Conservation (phyloP, 2,329 filamentous ascomycete genomes). For the Ophiostoma quercus region DNA sequence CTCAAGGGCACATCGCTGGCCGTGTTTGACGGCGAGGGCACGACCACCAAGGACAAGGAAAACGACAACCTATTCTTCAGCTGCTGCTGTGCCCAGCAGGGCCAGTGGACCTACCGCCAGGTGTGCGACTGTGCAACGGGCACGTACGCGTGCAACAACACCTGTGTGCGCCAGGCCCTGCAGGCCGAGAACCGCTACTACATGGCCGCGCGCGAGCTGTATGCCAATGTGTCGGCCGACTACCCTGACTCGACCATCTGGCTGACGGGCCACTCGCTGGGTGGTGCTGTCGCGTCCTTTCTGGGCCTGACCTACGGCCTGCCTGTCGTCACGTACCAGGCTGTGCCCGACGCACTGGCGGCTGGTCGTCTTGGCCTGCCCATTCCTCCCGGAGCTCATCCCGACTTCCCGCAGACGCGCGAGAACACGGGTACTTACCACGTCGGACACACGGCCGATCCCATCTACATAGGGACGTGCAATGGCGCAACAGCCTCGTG, state of each 20-base stretch:
- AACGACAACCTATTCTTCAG: slow-evolving; percentile 98
- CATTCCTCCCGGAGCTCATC: slow-evolving; percentile 70
- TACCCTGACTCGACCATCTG: slow-evolving; percentile 83
- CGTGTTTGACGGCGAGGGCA: slow-evolving; percentile 93
- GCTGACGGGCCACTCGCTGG: slow-evolving; percentile 88
- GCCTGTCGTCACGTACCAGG: slow-evolving; percentile 88
- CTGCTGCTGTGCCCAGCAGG: slow-evolving; percentile 93
- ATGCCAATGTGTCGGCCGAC: slow-evolving; percentile 82
- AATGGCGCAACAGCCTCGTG: slow-evolving; percentile 86
- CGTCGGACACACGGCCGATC: slow-evolving; percentile 93
- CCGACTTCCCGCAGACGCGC: slow-evolving; percentile 64
- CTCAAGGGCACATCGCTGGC: slow-evolving; percentile 87
- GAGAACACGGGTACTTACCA: slow-evolving; percentile 75
- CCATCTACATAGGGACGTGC: slow-evolving; percentile 85
- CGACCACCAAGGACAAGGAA: slow-evolving; percentile 93
- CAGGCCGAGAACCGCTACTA: slow-evolving; percentile 87
- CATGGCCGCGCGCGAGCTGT: slow-evolving; percentile 79
- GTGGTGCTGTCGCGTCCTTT: slow-evolving; percentile 82
- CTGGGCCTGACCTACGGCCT: slow-evolving; percentile 86
- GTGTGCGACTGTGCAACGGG: slow-evolving; percentile 88
- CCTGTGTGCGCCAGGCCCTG: slow-evolving; percentile 72
- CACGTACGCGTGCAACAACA: slow-evolving; percentile 87
- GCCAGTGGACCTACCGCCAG: slow-evolving; percentile 81
- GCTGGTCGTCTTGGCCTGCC: slow-evolving; percentile 81
- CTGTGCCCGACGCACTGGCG: slow-evolving; percentile 83